Percentiles rank a stretch among this genome's conserved stretches.
phyloP scores from a whole-genome alignment of 805 yeast genomes.

The Komagataella mondaviorum region DNA sequence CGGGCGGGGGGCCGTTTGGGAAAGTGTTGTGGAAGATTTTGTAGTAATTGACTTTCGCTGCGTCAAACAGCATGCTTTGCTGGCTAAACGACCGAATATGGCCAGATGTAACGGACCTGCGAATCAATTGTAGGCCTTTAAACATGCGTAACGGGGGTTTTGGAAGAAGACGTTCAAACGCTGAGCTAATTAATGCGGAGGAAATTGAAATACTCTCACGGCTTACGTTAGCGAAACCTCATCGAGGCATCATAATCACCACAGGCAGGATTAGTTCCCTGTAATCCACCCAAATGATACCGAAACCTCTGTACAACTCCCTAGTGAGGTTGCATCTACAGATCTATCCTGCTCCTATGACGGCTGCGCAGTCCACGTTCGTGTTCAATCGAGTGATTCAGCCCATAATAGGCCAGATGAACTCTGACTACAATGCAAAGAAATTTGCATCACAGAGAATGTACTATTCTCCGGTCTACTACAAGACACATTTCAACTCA shows the following conservation, averaged over 20 bases:
- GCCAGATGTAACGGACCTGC: not conserved
- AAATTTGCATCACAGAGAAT: not conserved
- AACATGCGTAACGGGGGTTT: not conserved
- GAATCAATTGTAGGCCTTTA: not conserved
- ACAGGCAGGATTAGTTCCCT: not conserved
- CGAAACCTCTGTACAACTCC: not conserved
- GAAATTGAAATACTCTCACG: not conserved
- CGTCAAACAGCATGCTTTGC: not conserved
- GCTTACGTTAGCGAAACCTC: not conserved
- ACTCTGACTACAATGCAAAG: not conserved
- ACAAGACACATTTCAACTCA: not conserved
- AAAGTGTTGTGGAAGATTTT: slow-evolving; percentile 65
- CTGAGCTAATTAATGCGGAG: not conserved
- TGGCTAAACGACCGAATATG: not conserved
- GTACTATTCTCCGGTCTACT: not conserved
- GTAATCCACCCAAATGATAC: not conserved
- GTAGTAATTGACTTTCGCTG: slow-evolving; percentile 19
- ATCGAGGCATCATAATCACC: not conserved
- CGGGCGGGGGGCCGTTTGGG: slow-evolving; percentile 50
- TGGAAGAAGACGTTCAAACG: not conserved
- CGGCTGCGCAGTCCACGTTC: not conserved
- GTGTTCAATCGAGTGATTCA: not conserved
- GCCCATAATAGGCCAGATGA: not conserved
- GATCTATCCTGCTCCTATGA: not conserved
- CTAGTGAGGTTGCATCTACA: not conserved